phyloP scores from a whole-genome alignment of 2,329 filamentous ascomycete species.

The Talaromyces sp. region DNA sequence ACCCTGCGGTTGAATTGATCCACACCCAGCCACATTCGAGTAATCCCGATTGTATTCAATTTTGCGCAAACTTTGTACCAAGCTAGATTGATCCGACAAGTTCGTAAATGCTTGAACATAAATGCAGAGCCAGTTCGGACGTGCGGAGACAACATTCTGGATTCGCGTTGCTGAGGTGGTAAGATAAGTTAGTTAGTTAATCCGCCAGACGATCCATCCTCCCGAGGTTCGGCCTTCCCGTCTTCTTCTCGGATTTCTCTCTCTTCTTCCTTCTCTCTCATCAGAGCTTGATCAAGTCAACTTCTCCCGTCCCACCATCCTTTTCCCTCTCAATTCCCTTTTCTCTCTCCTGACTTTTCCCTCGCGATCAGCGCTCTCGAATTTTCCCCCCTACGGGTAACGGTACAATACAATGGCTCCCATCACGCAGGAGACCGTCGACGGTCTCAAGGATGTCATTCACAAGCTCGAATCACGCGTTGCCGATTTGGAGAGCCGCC shows the following conservation, averaged over 20 bases:
- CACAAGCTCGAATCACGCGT: conserved; percentile 79
- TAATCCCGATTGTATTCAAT: too few species aligned
- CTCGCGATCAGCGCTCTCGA: conserved; percentile 6
- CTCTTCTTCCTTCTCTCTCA: conserved; percentile 3
- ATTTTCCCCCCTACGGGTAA: conserved; percentile 14
- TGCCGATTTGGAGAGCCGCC: conserved; percentile 72
- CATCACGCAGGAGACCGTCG: conserved; percentile 72
- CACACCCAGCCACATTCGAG: too few species aligned
- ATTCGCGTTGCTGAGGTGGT: not conserved
- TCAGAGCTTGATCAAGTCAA: conserved; percentile 8
- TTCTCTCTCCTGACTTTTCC: not conserved
- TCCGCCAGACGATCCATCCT: not conserved
- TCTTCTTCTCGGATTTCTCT: conserved; percentile 1
- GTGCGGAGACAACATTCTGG: not conserved
- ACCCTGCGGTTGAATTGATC: too few species aligned
- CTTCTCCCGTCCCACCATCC: not conserved
- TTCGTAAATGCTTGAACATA: too few species aligned
- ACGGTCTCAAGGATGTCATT: conserved; percentile 79
- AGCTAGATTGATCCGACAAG: too few species aligned
- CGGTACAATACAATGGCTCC: conserved; percentile 67
- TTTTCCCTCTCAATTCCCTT: not conserved
- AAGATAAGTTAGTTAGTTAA: not conserved
- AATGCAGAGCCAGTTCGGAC: not conserved
- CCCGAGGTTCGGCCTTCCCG: conserved; percentile 10
- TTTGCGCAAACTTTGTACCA: too few species aligned